Conservation (phyloP, 805 yeast genomes). For the Candida ovalis region DNA sequence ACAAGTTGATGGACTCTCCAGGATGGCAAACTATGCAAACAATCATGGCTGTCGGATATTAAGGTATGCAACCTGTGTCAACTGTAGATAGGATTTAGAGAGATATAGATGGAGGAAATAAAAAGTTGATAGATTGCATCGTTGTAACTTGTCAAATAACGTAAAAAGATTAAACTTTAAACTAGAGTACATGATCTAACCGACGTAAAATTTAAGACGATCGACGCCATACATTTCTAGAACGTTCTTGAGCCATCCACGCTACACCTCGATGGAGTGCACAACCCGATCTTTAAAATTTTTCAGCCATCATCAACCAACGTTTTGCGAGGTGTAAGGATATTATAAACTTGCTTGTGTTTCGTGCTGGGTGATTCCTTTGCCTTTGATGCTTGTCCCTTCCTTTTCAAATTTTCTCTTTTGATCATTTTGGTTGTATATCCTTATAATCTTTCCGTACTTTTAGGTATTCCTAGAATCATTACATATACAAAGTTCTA, state of each 20-base stretch:
- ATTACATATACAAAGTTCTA: neutral
- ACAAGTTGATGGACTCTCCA: constrained; percentile 52
- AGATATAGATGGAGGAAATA: neutral
- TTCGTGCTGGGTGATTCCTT: too few species aligned
- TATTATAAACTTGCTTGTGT: too few species aligned
- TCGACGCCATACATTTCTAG: neutral
- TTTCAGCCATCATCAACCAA: neutral
- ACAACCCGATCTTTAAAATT: neutral
- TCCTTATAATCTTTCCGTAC: neutral
- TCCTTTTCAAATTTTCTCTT: too few species aligned
- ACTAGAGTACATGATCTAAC: too few species aligned
- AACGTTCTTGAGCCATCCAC: neutral
- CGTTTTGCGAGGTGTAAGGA: too few species aligned
- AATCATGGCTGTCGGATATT: constrained; percentile 29
- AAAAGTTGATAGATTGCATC: neutral
- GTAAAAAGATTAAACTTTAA: too few species aligned
- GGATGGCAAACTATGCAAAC: constrained; percentile 84
- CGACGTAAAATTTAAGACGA: too few species aligned
- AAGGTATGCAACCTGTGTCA: neutral
- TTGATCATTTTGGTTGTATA: too few species aligned
- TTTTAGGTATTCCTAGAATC: neutral
- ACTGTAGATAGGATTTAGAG: neutral
- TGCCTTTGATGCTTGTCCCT: too few species aligned
- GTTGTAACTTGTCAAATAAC: neutral
- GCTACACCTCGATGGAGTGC: neutral